A percentile compares a stretch with the other conserved stretches of the same genome.
Conservation (phyloP, 1,139 yeast genomes). For the Suhomyces maxii region DNA sequence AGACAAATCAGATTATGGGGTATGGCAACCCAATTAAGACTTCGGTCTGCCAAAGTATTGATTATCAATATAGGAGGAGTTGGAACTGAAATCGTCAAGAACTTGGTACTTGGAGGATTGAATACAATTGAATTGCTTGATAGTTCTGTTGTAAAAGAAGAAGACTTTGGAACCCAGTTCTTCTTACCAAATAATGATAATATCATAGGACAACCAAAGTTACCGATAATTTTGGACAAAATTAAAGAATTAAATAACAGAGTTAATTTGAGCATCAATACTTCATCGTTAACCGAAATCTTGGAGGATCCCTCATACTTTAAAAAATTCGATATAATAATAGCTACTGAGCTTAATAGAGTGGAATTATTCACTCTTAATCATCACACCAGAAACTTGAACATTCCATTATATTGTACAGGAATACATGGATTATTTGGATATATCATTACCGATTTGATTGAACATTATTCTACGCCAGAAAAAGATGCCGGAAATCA, state of each 20-base stretch:
- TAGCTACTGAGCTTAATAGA: constrained; percentile 67
- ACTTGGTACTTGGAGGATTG: constrained; percentile 84
- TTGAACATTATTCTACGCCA: constrained; percentile 53
- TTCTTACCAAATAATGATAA: constrained; percentile 59
- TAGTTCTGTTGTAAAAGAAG: constrained; percentile 50
- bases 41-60: constrained; percentile 72
- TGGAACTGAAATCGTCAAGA: constrained; percentile 80
- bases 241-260: constrained; percentile 77
- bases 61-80: constrained; percentile 68
- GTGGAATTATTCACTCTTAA: constrained; percentile 48
- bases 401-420: constrained; percentile 67
- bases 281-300: constrained; percentile 29
- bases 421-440: constrained; percentile 83
- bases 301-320: constrained; percentile 38
- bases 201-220: constrained; percentile 50
- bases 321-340: constrained; percentile 64
- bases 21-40: constrained; percentile 80
- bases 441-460: constrained; percentile 75
- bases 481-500: constrained; percentile 51
- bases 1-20: constrained; percentile 98
- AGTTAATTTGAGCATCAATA: constrained; percentile 54
- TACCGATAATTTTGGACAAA: constrained; percentile 53
- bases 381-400: constrained; percentile 50
- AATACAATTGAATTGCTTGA: constrained; percentile 77
- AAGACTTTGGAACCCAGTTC: constrained; percentile 77